phyloP scores from a whole-genome alignment of 208 protist genomes.

The Strigomonas galati region DNA sequence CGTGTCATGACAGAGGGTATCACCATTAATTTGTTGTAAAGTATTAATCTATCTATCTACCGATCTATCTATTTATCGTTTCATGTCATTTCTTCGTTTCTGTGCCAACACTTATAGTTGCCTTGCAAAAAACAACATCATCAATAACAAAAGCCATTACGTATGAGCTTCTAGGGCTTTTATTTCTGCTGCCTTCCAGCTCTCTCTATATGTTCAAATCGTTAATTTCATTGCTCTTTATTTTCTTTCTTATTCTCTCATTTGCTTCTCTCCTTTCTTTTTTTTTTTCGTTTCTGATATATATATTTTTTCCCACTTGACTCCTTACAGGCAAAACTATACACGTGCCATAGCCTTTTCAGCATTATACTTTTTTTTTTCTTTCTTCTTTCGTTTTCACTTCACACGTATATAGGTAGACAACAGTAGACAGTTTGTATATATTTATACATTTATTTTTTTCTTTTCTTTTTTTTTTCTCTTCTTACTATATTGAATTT shows the following conservation, averaged over 20 bases:
- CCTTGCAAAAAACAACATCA: neutral
- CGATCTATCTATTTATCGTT: neutral
- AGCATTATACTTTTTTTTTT: too few species aligned
- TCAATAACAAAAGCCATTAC: neutral
- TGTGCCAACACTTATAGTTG: neutral
- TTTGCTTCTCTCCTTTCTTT: slow-evolving; percentile 10
- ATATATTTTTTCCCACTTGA: too few species aligned
- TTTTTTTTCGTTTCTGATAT: slow-evolving; percentile 16
- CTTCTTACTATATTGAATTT: slow-evolving; percentile 11
- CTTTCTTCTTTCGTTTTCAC: slow-evolving; percentile 7
- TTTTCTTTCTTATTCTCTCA: neutral
- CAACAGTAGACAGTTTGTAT: too few species aligned
- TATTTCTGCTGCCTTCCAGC: neutral
- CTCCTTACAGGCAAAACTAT: too few species aligned
- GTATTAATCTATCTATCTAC: neutral
- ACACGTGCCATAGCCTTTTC: too few species aligned
- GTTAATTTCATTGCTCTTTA: slow-evolving; percentile 11
- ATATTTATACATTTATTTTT: neutral
- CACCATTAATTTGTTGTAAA: slow-evolving; percentile 20
- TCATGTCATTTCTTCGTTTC: slow-evolving; percentile 1
- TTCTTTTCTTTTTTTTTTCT: slow-evolving; percentile 12
- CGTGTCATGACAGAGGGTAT: slow-evolving; percentile 81
- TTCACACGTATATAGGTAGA: slow-evolving; percentile 4
- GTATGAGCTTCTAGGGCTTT: neutral
- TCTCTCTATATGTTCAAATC: neutral